phyloP scores from a whole-genome alignment of 805 yeast species.

The Barnettozyma siamensis region DNA sequence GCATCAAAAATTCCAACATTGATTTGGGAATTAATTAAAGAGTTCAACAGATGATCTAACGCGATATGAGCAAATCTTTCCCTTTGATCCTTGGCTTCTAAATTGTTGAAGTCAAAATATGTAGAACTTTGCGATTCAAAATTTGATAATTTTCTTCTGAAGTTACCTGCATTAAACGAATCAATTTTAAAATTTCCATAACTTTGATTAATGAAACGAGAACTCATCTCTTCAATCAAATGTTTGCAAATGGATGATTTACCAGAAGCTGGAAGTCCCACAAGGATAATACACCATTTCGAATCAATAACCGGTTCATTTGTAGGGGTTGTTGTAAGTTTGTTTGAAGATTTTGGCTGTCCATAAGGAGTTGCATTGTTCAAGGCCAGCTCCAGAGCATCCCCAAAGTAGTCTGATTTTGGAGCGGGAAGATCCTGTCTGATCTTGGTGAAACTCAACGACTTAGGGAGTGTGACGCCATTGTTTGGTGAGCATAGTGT shows the following conservation, averaged over 20 bases:
- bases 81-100: slow-evolving; percentile 37
- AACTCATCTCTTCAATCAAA: slow-evolving; percentile 49
- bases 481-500: slow-evolving; percentile 9
- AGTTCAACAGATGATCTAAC: slow-evolving; percentile 39
- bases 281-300: slow-evolving; percentile 62
- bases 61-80: slow-evolving; percentile 51
- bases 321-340: slow-evolving; percentile 24
- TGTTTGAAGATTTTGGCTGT: slow-evolving; percentile 17
- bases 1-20: slow-evolving; percentile 58
- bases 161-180: slow-evolving; percentile 71
- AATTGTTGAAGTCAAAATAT: slow-evolving; percentile 38
- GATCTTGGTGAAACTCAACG: slow-evolving; percentile 19
- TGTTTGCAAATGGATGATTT: slow-evolving; percentile 68
- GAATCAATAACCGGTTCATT: slow-evolving; percentile 22
- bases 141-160: slow-evolving; percentile 44
- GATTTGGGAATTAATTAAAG: slow-evolving; percentile 35
- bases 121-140: slow-evolving; percentile 33
- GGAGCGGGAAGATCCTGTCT: slow-evolving; percentile 4
- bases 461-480: slow-evolving; percentile 7
- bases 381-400: slow-evolving; percentile 16
- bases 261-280: slow-evolving; percentile 76
- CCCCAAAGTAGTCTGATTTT: slow-evolving; percentile 7
- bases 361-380: slow-evolving; percentile 10
- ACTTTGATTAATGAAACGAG: slow-evolving; percentile 6
- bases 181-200: slow-evolving; percentile 27